phyloP scores from a whole-genome alignment of 208 protist genomes.

The Wallacemonas sp. region DNA sequence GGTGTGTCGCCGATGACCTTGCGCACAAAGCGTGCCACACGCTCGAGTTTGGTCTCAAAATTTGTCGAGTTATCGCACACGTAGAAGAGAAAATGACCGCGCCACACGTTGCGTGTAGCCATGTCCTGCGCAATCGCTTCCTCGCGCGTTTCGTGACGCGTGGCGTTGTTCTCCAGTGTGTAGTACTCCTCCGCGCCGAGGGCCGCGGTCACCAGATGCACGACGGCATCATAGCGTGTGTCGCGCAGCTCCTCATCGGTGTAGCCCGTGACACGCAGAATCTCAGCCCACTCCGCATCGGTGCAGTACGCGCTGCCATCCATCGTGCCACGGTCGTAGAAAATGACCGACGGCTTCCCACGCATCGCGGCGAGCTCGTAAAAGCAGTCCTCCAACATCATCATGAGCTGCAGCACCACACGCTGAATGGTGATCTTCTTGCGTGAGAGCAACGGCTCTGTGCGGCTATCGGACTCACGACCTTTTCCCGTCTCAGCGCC shows the following conservation, averaged over 20 bases:
- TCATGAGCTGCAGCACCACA: conserved; percentile 41
- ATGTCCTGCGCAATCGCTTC: conserved; percentile 51
- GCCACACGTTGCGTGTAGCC: conserved; percentile 36
- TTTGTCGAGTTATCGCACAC: conserved; percentile 44
- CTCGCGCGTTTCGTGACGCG: conserved; percentile 49
- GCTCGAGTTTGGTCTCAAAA: conserved; percentile 52
- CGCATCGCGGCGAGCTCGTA: conserved; percentile 29
- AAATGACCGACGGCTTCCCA: conserved; percentile 32
- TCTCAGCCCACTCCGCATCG: conserved; percentile 29
- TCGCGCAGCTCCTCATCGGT: conserved; percentile 38
- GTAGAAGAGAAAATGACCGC: conserved; percentile 33
- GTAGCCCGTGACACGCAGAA: conserved; percentile 25
- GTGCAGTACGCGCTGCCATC: conserved; percentile 60
- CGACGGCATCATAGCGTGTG: conserved; percentile 58
- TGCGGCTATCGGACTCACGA: not conserved
- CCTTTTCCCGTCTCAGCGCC: not conserved
- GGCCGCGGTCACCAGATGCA: conserved; percentile 79
- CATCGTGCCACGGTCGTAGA: conserved; percentile 63
- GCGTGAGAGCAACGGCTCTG: not conserved
- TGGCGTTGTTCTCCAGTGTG: conserved; percentile 57
- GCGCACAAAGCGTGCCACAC: conserved; percentile 28
- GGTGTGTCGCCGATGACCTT: conserved; percentile 19
- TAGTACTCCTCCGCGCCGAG: conserved; percentile 66
- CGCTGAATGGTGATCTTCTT: conserved; percentile 38
- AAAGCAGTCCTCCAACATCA: conserved; percentile 42